Evolutionary conservation across 2,329 filamentous ascomycete species (phyloP).

Genomic region (Chrysosporium keratinophilum): DNA sequence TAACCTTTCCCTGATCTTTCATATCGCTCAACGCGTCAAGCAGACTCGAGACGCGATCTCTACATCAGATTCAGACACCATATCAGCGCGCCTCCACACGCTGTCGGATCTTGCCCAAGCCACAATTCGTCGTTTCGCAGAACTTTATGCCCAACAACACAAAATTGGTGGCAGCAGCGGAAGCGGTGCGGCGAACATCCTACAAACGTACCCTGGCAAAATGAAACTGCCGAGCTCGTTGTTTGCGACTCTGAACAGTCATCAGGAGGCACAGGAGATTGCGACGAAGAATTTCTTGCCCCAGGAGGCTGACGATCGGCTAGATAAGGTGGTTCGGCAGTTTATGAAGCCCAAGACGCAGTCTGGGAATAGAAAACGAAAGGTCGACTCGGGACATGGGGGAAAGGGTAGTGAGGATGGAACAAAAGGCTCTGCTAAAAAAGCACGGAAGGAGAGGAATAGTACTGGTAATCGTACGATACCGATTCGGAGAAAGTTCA

Average conservation of each 20-base stretch:
- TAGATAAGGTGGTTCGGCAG: constrained; percentile 66
- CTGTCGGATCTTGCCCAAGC: constrained; percentile 78
- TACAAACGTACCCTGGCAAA: constrained; percentile 74
- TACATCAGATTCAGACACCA: constrained; percentile 33
- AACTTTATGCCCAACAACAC: constrained; percentile 63
- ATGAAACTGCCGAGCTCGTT: constrained; percentile 69
- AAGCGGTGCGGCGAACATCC: constrained; percentile 39
- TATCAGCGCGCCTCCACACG: constrained; percentile 56
- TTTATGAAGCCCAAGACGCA: constrained; percentile 51
- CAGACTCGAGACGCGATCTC: constrained; percentile 72
- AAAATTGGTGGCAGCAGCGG: constrained; percentile 34
- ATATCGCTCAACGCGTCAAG: constrained; percentile 87
- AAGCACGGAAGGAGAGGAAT: constrained; percentile 22
- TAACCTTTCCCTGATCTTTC: constrained; percentile 80
- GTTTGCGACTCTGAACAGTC: constrained; percentile 63
- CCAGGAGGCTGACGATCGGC: constrained; percentile 60
- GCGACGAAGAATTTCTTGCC: constrained; percentile 77
- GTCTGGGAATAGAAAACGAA: constrained; percentile 31
- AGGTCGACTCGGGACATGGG: constrained; percentile 26
- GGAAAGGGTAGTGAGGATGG: constrained; percentile 9
- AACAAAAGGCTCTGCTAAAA: constrained; percentile 9
- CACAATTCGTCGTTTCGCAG: constrained; percentile 74
- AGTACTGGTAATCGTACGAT: too few relatives aligned
- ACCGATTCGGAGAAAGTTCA: constrained; percentile 28
- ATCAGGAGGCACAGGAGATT: constrained; percentile 70